Evolutionary conservation across 2,329 filamentous ascomycete genomes (phyloP).

Genomic region (Alternaria sp.): DNA sequence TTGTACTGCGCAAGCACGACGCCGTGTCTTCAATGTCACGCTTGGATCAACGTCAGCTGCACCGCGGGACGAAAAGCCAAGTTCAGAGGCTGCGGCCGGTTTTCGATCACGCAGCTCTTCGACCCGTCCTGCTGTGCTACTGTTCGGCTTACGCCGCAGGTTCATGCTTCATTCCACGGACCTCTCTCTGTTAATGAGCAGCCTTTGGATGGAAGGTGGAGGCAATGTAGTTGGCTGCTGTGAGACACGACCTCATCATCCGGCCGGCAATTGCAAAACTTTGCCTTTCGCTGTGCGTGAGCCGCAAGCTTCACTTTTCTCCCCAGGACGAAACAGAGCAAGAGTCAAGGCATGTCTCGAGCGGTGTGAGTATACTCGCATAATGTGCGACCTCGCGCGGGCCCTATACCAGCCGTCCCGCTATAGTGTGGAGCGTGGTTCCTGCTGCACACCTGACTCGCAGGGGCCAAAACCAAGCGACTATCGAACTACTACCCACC

Average conservation of each 20-base stretch:
- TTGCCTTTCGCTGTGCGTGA: neutral
- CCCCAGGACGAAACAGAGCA: neutral
- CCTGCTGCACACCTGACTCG: constrained; percentile 1
- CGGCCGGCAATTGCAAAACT: neutral
- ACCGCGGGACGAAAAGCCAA: constrained; percentile 5
- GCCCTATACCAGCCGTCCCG: neutral
- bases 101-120: constrained; percentile 11
- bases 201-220: neutral
- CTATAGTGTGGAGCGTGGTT: constrained; percentile 4
- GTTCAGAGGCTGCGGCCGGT: neutral
- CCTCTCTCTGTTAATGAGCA: neutral
- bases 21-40: constrained; percentile 10
- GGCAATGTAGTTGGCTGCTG: neutral
- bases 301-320: neutral
- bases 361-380: constrained; percentile 6
- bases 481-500: neutral
- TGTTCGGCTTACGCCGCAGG: neutral
- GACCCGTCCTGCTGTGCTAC: constrained; percentile 3
- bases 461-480: neutral
- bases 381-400: constrained; percentile 7
- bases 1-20: constrained; percentile 4
- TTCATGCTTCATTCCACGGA: neutral
- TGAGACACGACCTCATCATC: neutral
- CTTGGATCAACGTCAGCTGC: constrained; percentile 20
- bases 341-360: neutral